Percentiles rank a stretch among this genome's conserved stretches.
These are phyloP conservation scores for Epithemia pelagica DNA, from an alignment of 108 stramenopile species.

Conservation along the genomic window DNA sequence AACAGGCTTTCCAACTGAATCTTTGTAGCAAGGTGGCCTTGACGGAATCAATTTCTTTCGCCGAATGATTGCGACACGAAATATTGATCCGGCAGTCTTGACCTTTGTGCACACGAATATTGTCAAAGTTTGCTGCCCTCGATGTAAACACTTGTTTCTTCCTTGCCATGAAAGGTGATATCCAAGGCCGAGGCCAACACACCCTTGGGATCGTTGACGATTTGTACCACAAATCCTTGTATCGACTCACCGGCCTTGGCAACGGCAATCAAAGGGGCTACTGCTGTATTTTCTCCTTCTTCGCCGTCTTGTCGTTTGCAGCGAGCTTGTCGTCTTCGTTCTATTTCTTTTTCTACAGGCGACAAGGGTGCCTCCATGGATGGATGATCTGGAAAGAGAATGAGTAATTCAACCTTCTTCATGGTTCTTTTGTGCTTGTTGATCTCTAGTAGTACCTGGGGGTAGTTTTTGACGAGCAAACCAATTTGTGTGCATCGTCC, in stretches of 20 bases:
- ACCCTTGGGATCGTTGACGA: neutral
- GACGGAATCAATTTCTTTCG: neutral
- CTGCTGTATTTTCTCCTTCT: no score
- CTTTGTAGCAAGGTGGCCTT: neutral
- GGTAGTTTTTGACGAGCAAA: no score
- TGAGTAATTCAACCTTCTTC: no score
- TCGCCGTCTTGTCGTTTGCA: no score
- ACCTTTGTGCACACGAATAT: neutral
- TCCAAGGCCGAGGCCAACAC: neutral
- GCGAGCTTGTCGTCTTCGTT: no score
- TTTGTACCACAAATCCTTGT: neutral
- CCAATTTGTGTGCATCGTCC: no score
- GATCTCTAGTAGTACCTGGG: no score
- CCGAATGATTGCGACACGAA: neutral
- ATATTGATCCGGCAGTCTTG: neutral
- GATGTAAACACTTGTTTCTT: neutral
- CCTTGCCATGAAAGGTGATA: neutral
- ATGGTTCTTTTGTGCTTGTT: no score
- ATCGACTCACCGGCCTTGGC: neutral
- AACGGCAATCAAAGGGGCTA: no score
- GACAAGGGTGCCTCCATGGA: no score
- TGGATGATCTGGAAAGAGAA: no score
- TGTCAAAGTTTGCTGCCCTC: neutral
- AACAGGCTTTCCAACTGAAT: neutral
- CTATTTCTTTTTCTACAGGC: no score